phyloP scores from a whole-genome alignment of 129 eudicot genomes.

The Pulicaria dysenterica region DNA sequence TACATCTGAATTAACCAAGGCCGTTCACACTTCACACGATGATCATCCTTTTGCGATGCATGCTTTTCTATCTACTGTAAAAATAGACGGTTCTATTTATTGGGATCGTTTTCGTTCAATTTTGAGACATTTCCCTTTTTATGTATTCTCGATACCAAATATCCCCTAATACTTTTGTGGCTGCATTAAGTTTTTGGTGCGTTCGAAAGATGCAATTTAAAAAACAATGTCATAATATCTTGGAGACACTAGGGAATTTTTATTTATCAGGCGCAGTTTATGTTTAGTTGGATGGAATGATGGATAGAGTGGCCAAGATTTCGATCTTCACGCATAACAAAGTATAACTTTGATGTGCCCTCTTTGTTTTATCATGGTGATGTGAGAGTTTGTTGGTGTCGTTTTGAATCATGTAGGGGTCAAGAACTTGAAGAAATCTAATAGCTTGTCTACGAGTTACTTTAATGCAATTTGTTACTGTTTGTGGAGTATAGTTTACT shows the following conservation, averaged over 20 bases:
- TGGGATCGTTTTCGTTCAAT: not conserved
- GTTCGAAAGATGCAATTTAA: not conserved
- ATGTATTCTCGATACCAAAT: not conserved
- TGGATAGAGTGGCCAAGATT: not conserved
- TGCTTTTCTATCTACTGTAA: not conserved
- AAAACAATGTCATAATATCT: not conserved
- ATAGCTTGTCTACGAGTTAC: too few relatives aligned
- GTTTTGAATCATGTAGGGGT: not conserved
- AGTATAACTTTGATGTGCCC: not conserved
- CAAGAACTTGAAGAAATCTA: too few relatives aligned
- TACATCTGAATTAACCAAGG: not conserved
- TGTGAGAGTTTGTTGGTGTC: not conserved
- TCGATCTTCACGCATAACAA: not conserved
- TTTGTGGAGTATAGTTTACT: not conserved
- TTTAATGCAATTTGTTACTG: not conserved
- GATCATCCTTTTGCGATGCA: constrained; percentile 16
- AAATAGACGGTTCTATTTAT: not conserved
- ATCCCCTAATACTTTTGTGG: not conserved
- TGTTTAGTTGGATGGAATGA: not conserved
- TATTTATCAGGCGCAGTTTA: not conserved
- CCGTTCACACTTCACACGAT: not conserved
- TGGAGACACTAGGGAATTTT: not conserved
- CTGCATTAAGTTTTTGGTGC: not conserved
- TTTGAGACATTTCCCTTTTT: not conserved
- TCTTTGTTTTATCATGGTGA: constrained; percentile 5